A percentile compares a stretch with the other conserved stretches of the same genome.
phyloP scores from a whole-genome alignment of 2,329 filamentous ascomycete species.

The Dryadomyces quercus-mongolicae region DNA sequence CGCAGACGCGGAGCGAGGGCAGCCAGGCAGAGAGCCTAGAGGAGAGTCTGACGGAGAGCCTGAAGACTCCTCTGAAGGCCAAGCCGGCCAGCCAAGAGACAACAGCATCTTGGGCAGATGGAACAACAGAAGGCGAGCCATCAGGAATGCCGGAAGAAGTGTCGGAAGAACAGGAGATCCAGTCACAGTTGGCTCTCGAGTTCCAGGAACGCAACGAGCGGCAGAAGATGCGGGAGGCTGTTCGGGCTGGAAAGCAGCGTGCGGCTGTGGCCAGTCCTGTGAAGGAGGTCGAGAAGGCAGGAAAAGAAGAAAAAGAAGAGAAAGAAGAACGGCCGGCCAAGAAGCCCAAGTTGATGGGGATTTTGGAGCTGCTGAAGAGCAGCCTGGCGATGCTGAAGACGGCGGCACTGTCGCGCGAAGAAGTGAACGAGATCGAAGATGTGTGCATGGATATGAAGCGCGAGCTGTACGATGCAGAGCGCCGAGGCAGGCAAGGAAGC shows the following conservation, averaged over 20 bases:
- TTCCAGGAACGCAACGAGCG: slow-evolving; percentile 12
- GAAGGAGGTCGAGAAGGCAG: slow-evolving; percentile 5
- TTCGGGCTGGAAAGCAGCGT: neutral
- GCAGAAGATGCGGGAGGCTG: slow-evolving; percentile 1
- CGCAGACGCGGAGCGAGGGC: slow-evolving; percentile 3
- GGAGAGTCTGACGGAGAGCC: neutral
- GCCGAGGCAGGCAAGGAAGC: slow-evolving; percentile 36
- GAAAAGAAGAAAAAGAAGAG: slow-evolving; percentile 3
- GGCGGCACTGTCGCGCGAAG: slow-evolving; percentile 47
- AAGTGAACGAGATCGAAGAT: slow-evolving; percentile 63
- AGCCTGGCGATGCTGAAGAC: slow-evolving; percentile 48
- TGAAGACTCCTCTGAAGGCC: too few relatives aligned
- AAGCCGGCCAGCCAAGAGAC: too few relatives aligned
- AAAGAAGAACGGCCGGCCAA: slow-evolving; percentile 3
- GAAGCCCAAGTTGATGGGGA: slow-evolving; percentile 29
- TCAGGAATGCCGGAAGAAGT: neutral
- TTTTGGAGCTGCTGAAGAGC: slow-evolving; percentile 40
- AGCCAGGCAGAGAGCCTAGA: too few relatives aligned
- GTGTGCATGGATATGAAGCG: slow-evolving; percentile 67
- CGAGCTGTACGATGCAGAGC: slow-evolving; percentile 59
- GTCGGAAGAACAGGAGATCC: slow-evolving; percentile 15
- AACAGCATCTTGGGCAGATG: neutral
- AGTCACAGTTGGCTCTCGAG: slow-evolving; percentile 17
- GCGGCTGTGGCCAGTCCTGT: neutral
- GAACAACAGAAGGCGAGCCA: neutral